Conservation (phyloP, 2,329 filamentous ascomycete species). For the Escovopsis sp. region DNA sequence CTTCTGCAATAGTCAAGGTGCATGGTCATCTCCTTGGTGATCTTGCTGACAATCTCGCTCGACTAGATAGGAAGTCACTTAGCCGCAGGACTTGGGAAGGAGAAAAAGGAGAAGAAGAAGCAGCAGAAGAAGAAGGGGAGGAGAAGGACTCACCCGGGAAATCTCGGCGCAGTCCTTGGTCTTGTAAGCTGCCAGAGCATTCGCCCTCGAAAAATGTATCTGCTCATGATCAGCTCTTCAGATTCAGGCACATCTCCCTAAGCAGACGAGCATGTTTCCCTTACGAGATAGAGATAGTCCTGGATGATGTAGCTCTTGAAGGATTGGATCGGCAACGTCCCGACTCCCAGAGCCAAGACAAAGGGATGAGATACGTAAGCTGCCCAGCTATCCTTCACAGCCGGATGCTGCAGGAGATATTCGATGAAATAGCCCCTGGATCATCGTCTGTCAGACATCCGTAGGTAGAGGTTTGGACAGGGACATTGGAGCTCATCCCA, state of each 20-base stretch:
- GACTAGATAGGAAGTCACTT: no score
- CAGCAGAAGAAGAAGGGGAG: background rate
- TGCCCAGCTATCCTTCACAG: conserved; percentile 62
- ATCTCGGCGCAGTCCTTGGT: conserved; percentile 60
- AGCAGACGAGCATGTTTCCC: conserved; percentile 8
- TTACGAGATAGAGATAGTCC: conserved; percentile 77
- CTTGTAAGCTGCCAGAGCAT: conserved; percentile 76
- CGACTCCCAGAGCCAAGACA: conserved; percentile 59
- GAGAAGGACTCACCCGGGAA: conserved; percentile 42
- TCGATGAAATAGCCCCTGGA: conserved; percentile 68
- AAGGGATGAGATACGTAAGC: conserved; percentile 71
- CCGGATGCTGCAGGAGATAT: conserved; percentile 60
- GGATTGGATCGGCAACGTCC: conserved; percentile 54
- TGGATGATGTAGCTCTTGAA: conserved; percentile 87
- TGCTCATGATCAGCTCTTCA: conserved; percentile 15
- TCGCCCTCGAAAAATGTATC: conserved; percentile 78
- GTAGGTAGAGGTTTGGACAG: background rate
- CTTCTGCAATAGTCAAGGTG: conserved; percentile 70
- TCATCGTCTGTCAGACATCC: background rate
- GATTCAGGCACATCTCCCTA: no score
- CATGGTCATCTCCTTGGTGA: conserved; percentile 63
- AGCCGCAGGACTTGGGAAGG: background rate
- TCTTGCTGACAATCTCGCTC: conserved; percentile 52
- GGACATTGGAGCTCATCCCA: conserved; percentile 1
- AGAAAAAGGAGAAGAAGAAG: no score